Evolutionary conservation across 169 alveolate genomes (phyloP).

Genomic region (Hepatocystis sp.): DNA sequence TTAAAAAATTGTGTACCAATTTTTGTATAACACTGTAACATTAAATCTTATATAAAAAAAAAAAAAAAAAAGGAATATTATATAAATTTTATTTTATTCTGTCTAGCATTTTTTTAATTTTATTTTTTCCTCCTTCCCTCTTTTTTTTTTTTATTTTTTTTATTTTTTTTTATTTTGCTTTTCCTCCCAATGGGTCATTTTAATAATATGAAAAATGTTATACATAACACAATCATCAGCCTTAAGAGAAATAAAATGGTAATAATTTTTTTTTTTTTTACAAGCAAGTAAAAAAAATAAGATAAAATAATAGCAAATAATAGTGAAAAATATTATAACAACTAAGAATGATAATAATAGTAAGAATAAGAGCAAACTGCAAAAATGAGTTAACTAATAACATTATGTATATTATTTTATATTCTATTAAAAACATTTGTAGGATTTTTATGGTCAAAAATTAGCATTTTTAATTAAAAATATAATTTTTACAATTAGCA

Average conservation of each 20-base stretch:
- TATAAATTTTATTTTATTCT: too few relatives aligned
- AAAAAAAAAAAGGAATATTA: too few relatives aligned
- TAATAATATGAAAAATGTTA: background rate
- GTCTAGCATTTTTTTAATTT: too few relatives aligned
- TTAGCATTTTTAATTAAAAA: conserved; percentile 49
- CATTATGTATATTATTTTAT: background rate
- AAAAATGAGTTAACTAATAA: background rate
- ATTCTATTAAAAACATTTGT: background rate
- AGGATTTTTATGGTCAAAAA: conserved; percentile 69
- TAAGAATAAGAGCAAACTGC: background rate
- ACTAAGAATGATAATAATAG: background rate
- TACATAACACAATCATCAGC: conserved; percentile 17
- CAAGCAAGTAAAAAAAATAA: background rate
- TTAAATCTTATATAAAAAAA: too few relatives aligned
- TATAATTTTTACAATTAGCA: conserved; percentile 33
- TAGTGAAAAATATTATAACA: background rate
- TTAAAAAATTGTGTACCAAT: too few relatives aligned
- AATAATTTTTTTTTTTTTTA: background rate
- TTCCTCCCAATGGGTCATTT: conserved; percentile 25
- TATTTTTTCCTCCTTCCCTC: too few relatives aligned
- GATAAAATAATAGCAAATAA: background rate
- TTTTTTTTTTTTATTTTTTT: too few relatives aligned
- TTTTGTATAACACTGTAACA: too few relatives aligned
- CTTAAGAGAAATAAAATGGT: conserved; percentile 62
- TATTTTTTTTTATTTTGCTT: background rate